A percentile compares a stretch with the other conserved stretches of the same genome.
Evolutionary conservation across 2,329 filamentous ascomycete genomes (phyloP).

Genomic region (Periconia digitata): DNA sequence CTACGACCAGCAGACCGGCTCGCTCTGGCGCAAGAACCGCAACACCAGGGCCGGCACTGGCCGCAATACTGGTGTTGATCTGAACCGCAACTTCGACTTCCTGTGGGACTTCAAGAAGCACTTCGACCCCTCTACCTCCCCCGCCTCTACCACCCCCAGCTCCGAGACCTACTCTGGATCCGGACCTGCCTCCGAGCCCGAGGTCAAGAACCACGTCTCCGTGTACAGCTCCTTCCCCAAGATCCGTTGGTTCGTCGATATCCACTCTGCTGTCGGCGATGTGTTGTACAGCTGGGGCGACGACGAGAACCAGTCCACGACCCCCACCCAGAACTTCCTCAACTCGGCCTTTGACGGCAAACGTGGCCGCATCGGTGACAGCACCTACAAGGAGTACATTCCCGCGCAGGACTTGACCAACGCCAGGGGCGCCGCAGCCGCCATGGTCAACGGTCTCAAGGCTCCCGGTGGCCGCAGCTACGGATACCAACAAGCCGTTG

Average conservation of each 20-base stretch:
- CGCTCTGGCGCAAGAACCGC: conserved; percentile 42
- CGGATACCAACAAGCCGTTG: conserved; percentile 34
- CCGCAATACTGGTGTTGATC: conserved; percentile 34
- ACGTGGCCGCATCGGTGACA: conserved; percentile 51
- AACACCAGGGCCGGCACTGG: conserved; percentile 43
- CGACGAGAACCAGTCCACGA: conserved; percentile 54
- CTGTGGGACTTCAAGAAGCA: conserved; percentile 58
- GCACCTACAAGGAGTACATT: conserved; percentile 56
- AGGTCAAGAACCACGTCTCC: conserved; percentile 58
- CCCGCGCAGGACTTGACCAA: conserved; percentile 37
- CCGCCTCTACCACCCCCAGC: conserved; percentile 48
- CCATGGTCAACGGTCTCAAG: conserved; percentile 39
- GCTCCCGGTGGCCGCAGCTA: conserved; percentile 42
- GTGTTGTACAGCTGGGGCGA: conserved; percentile 62
- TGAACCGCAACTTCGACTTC: conserved; percentile 53
- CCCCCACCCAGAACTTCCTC: conserved; percentile 53
- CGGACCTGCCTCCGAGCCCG: conserved; percentile 57
- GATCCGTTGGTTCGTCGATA: conserved; percentile 60
- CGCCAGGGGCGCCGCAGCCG: conserved; percentile 36
- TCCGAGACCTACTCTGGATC: conserved; percentile 56
- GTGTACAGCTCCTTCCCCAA: conserved; percentile 53
- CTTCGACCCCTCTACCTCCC: conserved; percentile 41
- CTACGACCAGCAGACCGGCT: conserved; percentile 36
- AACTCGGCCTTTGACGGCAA: conserved; percentile 56
- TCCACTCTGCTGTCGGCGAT: conserved; percentile 57